phyloP scores from a whole-genome alignment of 371 early-diverging fungal genomes.

The Apophysomyces ossiformis region DNA sequence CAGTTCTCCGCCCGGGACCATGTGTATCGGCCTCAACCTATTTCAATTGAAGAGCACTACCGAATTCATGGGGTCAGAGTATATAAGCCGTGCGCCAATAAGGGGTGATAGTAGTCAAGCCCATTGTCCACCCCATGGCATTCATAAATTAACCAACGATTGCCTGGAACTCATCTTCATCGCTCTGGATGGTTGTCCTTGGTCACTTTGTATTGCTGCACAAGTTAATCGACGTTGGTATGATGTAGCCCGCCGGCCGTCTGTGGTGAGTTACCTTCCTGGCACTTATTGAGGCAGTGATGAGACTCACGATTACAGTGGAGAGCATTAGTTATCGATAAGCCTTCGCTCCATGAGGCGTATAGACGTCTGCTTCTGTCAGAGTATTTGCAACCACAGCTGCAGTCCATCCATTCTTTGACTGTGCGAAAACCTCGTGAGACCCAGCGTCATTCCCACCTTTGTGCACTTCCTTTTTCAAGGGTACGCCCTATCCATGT shows the following conservation, averaged over 20 bases:
- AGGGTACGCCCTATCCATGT: not conserved
- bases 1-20: no score
- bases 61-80: no score
- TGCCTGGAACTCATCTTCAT: conserved; percentile 18
- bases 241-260: conserved; percentile 11
- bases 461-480: conserved; percentile 1
- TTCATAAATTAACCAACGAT: conserved; percentile 7
- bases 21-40: no score
- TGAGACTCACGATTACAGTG: conserved; percentile 9
- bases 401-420: not conserved
- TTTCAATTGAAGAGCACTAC: no score
- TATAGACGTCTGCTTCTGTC: conserved; percentile 6
- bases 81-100: no score
- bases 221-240: conserved; percentile 20
- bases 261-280: conserved; percentile 18
- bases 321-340: conserved; percentile 15
- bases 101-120: no score
- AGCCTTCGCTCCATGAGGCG: conserved; percentile 5
- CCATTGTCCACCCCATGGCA: not conserved
- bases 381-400: conserved; percentile 8
- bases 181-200: conserved; percentile 15
- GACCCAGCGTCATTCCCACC: not conserved
- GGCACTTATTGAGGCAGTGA: not conserved
- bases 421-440: not conserved
- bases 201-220: conserved; percentile 7